phyloP scores from a whole-genome alignment of 2,329 filamentous ascomycete genomes.

The Pseudogymnoascus sp. region DNA sequence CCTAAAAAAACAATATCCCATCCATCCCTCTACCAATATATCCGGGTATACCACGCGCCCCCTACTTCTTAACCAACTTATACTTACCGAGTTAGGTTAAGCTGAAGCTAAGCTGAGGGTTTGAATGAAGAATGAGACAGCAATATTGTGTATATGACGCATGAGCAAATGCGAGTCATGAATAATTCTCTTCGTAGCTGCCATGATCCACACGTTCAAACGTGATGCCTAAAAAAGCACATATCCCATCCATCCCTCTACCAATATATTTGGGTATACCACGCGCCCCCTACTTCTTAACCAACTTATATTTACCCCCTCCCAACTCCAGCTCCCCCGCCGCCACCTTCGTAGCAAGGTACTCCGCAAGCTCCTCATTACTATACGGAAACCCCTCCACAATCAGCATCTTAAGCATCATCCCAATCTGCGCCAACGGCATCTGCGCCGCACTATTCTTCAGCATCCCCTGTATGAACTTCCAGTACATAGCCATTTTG shows the following conservation, averaged over 20 bases:
- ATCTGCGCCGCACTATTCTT: slow-evolving; percentile 79
- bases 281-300: slow-evolving; percentile 39
- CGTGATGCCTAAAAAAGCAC: neutral
- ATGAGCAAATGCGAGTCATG: neutral
- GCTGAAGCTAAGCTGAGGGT: neutral
- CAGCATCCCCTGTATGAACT: slow-evolving; percentile 91
- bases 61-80: slow-evolving; percentile 48
- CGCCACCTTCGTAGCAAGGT: slow-evolving; percentile 70
- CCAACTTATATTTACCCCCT: slow-evolving; percentile 61
- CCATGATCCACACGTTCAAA: neutral
- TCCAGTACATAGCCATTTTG: slow-evolving; percentile 68
- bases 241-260: neutral
- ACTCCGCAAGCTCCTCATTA: slow-evolving; percentile 76
- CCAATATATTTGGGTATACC: neutral
- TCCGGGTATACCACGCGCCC: neutral
- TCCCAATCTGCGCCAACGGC: slow-evolving; percentile 71
- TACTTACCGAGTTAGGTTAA: slow-evolving; percentile 48
- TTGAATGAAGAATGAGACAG: neutral
- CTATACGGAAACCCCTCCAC: slow-evolving; percentile 83
- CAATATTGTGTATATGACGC: neutral
- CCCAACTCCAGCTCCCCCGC: slow-evolving; percentile 60
- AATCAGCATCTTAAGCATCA: slow-evolving; percentile 93
- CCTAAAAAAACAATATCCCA: neutral
- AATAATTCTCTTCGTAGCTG: neutral
- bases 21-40: neutral